Evolutionary conservation across 1,139 yeast genomes (phyloP), one percentile per base, ranked within the genome.

Genomic region (Chernovozyma aurita): DNA sequence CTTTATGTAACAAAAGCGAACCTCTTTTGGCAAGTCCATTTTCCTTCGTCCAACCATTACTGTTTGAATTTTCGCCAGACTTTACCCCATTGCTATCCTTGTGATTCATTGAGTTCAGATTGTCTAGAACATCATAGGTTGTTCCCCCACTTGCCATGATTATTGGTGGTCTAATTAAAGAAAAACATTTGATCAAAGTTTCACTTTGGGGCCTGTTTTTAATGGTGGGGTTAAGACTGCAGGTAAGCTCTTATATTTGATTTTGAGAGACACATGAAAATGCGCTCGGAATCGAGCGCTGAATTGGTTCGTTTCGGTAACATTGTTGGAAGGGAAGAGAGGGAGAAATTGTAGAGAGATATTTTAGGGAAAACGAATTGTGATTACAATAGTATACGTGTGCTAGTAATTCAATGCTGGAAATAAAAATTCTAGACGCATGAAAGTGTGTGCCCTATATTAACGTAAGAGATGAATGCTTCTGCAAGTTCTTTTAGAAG

Each of bases 1-100:
- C 38, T 32, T 36, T 36, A n/a, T 22, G 38, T 5, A 36, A 28
- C 18, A 36, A 26, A 4, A 32, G 16, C 2, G 38, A 36, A 12
- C 38, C 35, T 16, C 35, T 24, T 17, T 32, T 36, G 18, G 30
- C 11, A 6, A 28, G 24, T 3, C n/a, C 16, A 4, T 24, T 4
- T 4, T 30, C 22, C 11, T 14, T 16, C 29, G 11, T 27, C 29
- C 29, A 7, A 12, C 29, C 11, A 14, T 12, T 28, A 16, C 18
- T 9, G 9, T 26, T 16, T 15, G 29, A 6, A 16, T 16, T 16
- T 6, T 14, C 29, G 8, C 18, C 29, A 6, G 29, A 26, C 9
- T 28, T 28, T 6, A 7, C 6, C n/a, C 22, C 6, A 18, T 18
- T 12, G 32, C 16, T 9, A 8, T 20, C 22, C 22, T 20, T 9